Conservation (phyloP, 2,329 filamentous ascomycete genomes). For the Macrophomina pseudophaseolina region DNA sequence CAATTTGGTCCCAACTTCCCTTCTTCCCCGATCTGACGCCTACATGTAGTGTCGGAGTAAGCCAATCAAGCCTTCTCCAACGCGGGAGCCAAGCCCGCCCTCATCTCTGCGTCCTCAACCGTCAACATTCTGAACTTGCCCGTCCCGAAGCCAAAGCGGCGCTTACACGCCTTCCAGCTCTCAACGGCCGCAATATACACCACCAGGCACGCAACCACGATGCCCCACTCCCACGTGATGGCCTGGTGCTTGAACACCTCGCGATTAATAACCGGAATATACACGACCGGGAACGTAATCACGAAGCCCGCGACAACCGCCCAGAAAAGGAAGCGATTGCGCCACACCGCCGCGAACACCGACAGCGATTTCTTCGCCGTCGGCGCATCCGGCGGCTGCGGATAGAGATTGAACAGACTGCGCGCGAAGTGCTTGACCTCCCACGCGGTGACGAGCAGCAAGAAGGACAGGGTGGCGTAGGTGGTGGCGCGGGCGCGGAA, state of each 20-base stretch:
- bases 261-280: slow-evolving; percentile 52
- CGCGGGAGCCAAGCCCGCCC: slow-evolving; percentile 33
- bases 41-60: too few relatives aligned
- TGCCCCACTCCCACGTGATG: slow-evolving; percentile 54
- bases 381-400: slow-evolving; percentile 33
- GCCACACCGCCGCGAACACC: slow-evolving; percentile 46
- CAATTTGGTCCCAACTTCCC: slow-evolving; percentile 18
- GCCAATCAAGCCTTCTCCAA: background rate
- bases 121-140: slow-evolving; percentile 39
- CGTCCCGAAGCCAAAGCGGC: slow-evolving; percentile 42
- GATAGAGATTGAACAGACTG: slow-evolving; percentile 53
- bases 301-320: slow-evolving; percentile 48
- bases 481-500: slow-evolving; percentile 54
- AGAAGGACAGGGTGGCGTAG: slow-evolving; percentile 51
- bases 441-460: slow-evolving; percentile 54
- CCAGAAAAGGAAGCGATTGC: slow-evolving; percentile 53
- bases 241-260: slow-evolving; percentile 52
- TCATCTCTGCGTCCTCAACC: slow-evolving; percentile 43
- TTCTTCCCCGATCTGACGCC: background rate
- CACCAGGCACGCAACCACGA: slow-evolving; percentile 48
- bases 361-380: slow-evolving; percentile 36
- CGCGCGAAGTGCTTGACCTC: slow-evolving; percentile 54
- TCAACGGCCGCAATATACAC: slow-evolving; percentile 50
- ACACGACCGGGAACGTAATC: slow-evolving; percentile 52
- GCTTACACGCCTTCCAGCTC: slow-evolving; percentile 53